Conservation (phyloP, 164 flowering plant genomes). For the Aristolochia fimbriata region DNA sequence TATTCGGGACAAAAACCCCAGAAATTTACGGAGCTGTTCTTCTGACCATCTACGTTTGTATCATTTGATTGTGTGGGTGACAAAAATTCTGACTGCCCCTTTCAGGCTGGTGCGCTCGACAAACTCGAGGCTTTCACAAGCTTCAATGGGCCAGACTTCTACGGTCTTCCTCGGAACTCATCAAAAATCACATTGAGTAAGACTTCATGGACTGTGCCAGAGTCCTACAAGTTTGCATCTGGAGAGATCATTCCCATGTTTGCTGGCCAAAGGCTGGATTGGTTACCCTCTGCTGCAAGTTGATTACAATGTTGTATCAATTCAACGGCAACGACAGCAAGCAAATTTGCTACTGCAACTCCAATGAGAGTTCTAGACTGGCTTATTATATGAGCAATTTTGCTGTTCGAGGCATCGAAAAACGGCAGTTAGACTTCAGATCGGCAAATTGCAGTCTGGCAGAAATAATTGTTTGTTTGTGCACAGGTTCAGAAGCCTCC, state of each 20-base stretch:
- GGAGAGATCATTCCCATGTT: constrained; percentile 90
- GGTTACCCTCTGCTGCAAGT: constrained; percentile 36
- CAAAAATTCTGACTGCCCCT: not conserved
- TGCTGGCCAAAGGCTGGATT: constrained; percentile 80
- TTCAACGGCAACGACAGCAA: too few relatives aligned
- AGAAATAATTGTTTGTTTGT: too few relatives aligned
- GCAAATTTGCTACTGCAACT: too few relatives aligned
- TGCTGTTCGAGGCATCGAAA: too few relatives aligned
- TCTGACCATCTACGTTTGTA: too few relatives aligned
- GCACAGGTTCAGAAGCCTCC: too few relatives aligned
- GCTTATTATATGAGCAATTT: too few relatives aligned
- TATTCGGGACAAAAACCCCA: too few relatives aligned
- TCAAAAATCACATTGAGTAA: constrained; percentile 57
- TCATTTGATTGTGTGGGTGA: not conserved
- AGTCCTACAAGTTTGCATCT: constrained; percentile 36
- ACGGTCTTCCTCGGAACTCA: constrained; percentile 78
- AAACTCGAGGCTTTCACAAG: constrained; percentile 96
- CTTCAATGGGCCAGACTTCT: constrained; percentile 97
- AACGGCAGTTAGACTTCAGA: too few relatives aligned
- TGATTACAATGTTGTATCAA: not conserved
- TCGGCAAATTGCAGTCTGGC: too few relatives aligned
- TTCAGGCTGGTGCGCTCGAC: constrained; percentile 86
- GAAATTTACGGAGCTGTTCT: too few relatives aligned
- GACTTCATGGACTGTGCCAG: constrained; percentile 68
- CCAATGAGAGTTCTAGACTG: too few relatives aligned